Evolutionary conservation across 2,329 filamentous ascomycete species (phyloP).

Genomic region (Xylariaceae sp.): DNA sequence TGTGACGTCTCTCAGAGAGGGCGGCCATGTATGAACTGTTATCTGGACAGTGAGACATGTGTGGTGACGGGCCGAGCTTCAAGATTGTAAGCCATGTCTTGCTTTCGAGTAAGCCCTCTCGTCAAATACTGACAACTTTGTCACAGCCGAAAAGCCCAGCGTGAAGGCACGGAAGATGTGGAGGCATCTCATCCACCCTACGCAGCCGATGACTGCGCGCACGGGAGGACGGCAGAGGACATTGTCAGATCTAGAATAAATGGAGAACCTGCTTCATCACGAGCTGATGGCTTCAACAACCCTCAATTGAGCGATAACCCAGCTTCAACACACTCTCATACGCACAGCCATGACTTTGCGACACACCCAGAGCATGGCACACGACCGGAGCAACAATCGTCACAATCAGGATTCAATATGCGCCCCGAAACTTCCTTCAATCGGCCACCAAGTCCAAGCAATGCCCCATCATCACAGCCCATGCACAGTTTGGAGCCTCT

Average conservation of each 20-base stretch:
- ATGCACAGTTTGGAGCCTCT: conserved; percentile 22
- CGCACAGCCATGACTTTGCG: conserved; percentile 8
- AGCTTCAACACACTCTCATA: conserved; percentile 4
- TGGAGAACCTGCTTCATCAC: conserved; percentile 21
- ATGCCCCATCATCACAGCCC: conserved; percentile 15
- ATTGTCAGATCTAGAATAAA: conserved; percentile 29
- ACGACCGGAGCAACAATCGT: conserved; percentile 12
- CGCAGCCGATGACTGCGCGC: conserved; percentile 23
- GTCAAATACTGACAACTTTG: conserved; percentile 9
- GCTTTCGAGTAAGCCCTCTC: neutral
- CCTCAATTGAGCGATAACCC: conserved; percentile 11
- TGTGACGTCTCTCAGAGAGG: conserved; percentile 50
- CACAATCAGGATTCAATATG: conserved; percentile 10
- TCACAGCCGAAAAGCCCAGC: conserved; percentile 30
- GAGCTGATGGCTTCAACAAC: conserved; percentile 15
- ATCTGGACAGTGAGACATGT: conserved; percentile 47
- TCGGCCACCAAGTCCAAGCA: conserved; percentile 14
- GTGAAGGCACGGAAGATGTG: conserved; percentile 27
- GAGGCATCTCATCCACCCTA: conserved; percentile 32
- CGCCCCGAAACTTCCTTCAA: conserved; percentile 18
- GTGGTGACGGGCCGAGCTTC: conserved; percentile 41
- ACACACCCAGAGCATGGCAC: conserved; percentile 8
- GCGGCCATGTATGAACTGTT: conserved; percentile 51
- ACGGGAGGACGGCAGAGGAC: conserved; percentile 28
- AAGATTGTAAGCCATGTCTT: conserved; percentile 34